Conservation (phyloP, 1,284 basidiomycete genomes). For the Moniliella sp. region DNA sequence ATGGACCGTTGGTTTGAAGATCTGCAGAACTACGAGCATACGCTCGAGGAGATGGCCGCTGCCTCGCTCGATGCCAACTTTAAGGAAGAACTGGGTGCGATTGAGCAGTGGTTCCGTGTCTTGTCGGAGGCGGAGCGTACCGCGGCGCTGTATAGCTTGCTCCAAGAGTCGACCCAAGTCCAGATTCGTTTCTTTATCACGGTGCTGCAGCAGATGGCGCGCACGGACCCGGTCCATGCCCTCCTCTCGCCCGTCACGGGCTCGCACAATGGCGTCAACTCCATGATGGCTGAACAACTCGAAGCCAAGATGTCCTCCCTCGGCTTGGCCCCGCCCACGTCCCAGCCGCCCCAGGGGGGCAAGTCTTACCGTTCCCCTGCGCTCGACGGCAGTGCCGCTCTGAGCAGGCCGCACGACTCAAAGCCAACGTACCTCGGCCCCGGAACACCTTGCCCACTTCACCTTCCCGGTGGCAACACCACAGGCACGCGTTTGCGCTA, state of each 20-base stretch:
- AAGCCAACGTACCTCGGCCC: conserved; percentile 85
- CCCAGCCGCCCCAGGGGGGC: too few relatives aligned
- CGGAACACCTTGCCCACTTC: conserved; percentile 44
- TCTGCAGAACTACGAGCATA: conserved; percentile 89
- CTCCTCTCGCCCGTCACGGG: conserved; percentile 59
- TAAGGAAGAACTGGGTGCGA: conserved; percentile 91
- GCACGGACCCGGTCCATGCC: conserved; percentile 87
- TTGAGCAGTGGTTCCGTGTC: conserved; percentile 99
- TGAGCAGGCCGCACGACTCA: conserved; percentile 70
- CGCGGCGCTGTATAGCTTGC: conserved; percentile 91
- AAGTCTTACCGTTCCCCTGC: conserved; percentile 45
- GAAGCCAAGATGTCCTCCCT: conserved; percentile 69
- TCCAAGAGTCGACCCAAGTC: conserved; percentile 94
- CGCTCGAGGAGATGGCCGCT: conserved; percentile 95
- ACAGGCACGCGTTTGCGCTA: conserved; percentile 38
- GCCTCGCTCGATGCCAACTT: conserved; percentile 96
- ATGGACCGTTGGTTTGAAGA: conserved; percentile 99
- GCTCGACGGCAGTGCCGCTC: conserved; percentile 44
- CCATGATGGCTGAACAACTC: conserved; percentile 94
- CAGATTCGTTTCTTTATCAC: conserved; percentile 98
- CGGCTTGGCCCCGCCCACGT: too few relatives aligned
- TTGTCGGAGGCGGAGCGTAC: conserved; percentile 96
- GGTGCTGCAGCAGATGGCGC: conserved; percentile 93
- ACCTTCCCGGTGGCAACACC: conserved; percentile 11
- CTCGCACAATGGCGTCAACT: too few relatives aligned